These are phyloP conservation scores for Trifolium fragiferum DNA, from an alignment of 306 rosid species.

Conservation along the genomic window DNA sequence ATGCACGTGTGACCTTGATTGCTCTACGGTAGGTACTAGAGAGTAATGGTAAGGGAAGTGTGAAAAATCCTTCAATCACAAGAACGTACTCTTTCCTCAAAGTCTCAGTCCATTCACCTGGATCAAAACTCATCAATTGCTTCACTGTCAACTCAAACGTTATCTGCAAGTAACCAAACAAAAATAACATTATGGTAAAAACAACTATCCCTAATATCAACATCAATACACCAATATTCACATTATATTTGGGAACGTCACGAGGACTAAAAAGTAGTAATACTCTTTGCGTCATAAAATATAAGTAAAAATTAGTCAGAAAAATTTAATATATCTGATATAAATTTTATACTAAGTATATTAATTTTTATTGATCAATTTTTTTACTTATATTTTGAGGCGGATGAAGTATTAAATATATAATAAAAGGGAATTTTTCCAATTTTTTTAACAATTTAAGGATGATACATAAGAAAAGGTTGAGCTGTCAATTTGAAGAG, in stretches of 20 bases:
- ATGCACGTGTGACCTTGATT: conserved; percentile 55
- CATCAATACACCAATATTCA: not conserved
- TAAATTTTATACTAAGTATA: too few relatives aligned
- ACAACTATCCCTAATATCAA: not conserved
- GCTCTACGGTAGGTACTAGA: conserved; percentile 89
- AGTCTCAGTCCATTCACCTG: conserved; percentile 83
- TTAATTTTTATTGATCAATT: too few relatives aligned
- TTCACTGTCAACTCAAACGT: conserved; percentile 98
- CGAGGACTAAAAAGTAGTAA: too few relatives aligned
- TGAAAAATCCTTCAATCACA: conserved; percentile 96
- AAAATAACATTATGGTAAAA: not conserved
- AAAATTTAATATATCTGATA: too few relatives aligned
- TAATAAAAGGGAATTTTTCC: too few relatives aligned
- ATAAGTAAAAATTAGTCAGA: too few relatives aligned
- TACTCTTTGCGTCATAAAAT: too few relatives aligned
- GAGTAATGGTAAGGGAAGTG: conserved; percentile 76
- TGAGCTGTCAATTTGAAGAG: too few relatives aligned
- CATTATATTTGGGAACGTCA: not conserved
- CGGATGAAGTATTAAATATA: too few relatives aligned
- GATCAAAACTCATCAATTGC: conserved; percentile 97
- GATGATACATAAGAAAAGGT: too few relatives aligned
- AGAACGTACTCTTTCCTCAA: conserved; percentile 84
- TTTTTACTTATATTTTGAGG: too few relatives aligned
- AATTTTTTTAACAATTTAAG: too few relatives aligned
- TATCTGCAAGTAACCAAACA: conserved; percentile 57